Conservation (phyloP, 2,329 filamentous ascomycete genomes). For the Alternaria atra region DNA sequence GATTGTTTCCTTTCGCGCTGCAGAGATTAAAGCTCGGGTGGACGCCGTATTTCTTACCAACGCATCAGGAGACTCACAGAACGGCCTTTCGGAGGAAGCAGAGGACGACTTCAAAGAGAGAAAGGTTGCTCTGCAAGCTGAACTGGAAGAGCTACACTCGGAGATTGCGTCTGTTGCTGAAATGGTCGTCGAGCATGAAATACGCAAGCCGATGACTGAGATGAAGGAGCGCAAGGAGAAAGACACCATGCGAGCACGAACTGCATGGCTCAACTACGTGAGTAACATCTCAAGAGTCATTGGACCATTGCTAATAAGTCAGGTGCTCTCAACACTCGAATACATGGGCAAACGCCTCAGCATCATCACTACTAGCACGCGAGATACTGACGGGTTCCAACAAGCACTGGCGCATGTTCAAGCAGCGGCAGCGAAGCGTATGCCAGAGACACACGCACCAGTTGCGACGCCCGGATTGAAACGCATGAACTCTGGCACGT, state of each 20-base stretch:
- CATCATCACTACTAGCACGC: constrained; percentile 35
- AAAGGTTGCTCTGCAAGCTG: constrained; percentile 65
- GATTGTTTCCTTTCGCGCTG: constrained; percentile 51
- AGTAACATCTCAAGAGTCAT: constrained; percentile 7
- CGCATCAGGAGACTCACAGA: constrained; percentile 17
- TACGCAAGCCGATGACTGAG: constrained; percentile 67
- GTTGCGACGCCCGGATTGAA: constrained; percentile 27
- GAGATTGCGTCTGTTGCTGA: constrained; percentile 75
- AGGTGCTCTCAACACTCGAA: constrained; percentile 53
- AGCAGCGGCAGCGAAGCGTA: constrained; percentile 36
- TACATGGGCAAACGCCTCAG: constrained; percentile 53
- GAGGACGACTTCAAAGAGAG: constrained; percentile 60
- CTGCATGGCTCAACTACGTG: constrained; percentile 56
- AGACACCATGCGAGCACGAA: constrained; percentile 47
- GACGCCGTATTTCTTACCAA: constrained; percentile 64
- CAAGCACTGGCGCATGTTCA: constrained; percentile 43
- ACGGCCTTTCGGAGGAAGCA: constrained; percentile 17
- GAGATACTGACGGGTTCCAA: constrained; percentile 40
- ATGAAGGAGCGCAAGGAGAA: constrained; percentile 48
- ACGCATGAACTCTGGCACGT: constrained; percentile 37
- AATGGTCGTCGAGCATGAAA: constrained; percentile 75
- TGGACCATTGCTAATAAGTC: constrained; percentile 12
- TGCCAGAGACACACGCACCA: constrained; percentile 27
- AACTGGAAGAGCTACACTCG: constrained; percentile 73
- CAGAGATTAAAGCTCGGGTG: constrained; percentile 55